These are phyloP conservation scores for Phialemoniopsis sp. DNA, from an alignment of 2,329 filamentous ascomycete genomes.

Conservation along the genomic window DNA sequence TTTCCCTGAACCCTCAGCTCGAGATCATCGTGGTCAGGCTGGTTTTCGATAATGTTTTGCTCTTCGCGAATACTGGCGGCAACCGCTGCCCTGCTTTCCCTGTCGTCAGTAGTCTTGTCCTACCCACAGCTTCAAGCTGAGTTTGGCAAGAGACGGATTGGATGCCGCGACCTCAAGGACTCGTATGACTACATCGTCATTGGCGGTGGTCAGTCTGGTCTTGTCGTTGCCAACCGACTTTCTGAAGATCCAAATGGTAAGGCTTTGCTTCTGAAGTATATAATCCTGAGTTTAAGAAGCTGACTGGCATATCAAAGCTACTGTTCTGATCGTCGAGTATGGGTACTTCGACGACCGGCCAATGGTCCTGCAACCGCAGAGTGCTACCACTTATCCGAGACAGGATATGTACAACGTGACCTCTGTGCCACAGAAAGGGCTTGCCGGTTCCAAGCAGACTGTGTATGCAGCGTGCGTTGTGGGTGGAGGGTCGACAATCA, in stretches of 20 bases:
- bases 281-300: background rate
- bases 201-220: constrained; percentile 50
- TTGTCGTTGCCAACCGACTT: constrained; percentile 42
- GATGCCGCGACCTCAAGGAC: background rate
- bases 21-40: too few species aligned
- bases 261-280: constrained; percentile 17
- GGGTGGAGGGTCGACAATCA: constrained; percentile 56
- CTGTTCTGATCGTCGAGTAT: constrained; percentile 18
- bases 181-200: constrained; percentile 31
- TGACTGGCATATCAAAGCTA: constrained; percentile 3
- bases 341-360: constrained; percentile 12
- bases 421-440: constrained; percentile 21
- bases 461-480: constrained; percentile 31
- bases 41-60: too few species aligned
- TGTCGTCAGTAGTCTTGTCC: background rate
- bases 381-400: background rate
- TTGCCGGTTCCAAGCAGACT: constrained; percentile 31
- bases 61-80: too few species aligned
- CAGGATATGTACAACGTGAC: constrained; percentile 4
- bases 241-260: constrained; percentile 36
- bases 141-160: background rate
- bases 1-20: too few species aligned
- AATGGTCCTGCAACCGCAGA: background rate
- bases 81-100: too few species aligned
- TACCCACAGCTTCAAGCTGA: background rate